Conservation (phyloP, 2,329 filamentous ascomycete genomes). For the Xenoacremonium recifei region DNA sequence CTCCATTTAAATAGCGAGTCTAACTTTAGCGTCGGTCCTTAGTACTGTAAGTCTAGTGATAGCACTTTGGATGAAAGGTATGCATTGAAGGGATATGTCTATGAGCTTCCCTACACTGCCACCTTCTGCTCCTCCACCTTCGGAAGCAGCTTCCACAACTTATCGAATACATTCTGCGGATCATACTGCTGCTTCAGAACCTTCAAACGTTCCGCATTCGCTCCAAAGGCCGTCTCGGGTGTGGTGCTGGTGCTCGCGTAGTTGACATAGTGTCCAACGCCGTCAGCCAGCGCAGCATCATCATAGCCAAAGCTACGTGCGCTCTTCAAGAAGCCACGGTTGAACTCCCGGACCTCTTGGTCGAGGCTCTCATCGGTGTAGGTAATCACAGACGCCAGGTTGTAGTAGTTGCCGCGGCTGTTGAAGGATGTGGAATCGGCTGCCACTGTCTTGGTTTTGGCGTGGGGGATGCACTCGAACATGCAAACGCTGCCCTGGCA, state of each 20-base stretch:
- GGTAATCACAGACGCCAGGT: constrained; percentile 16
- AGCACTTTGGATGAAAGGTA: too few species aligned
- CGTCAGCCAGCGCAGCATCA: constrained; percentile 13
- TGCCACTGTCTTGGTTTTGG: constrained; percentile 12
- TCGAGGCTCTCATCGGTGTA: constrained; percentile 16
- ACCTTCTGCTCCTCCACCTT: constrained; percentile 15
- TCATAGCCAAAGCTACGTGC: constrained; percentile 20
- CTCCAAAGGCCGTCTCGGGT: constrained; percentile 18
- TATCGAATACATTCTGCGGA: constrained; percentile 20
- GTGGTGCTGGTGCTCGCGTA: constrained; percentile 13
- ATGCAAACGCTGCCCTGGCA: constrained; percentile 14
- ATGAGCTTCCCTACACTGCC: too few species aligned
- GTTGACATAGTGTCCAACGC: constrained; percentile 19
- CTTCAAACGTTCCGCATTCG: constrained; percentile 14
- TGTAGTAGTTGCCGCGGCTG: constrained; percentile 22
- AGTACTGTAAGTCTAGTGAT: too few species aligned
- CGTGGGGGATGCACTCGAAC: constrained; percentile 18
- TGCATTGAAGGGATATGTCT: too few species aligned
- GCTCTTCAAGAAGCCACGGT: constrained; percentile 16
- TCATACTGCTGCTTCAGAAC: constrained; percentile 19
- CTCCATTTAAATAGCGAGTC: too few species aligned
- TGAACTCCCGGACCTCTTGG: constrained; percentile 17
- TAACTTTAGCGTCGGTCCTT: too few species aligned
- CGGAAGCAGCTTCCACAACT: constrained; percentile 19
- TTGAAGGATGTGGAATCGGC: constrained; percentile 21